Percentiles rank a stretch among this genome's conserved stretches.
phyloP scores from a whole-genome alignment of 768 basidiomycete genomes.

The Phaeolepiota aurea region DNA sequence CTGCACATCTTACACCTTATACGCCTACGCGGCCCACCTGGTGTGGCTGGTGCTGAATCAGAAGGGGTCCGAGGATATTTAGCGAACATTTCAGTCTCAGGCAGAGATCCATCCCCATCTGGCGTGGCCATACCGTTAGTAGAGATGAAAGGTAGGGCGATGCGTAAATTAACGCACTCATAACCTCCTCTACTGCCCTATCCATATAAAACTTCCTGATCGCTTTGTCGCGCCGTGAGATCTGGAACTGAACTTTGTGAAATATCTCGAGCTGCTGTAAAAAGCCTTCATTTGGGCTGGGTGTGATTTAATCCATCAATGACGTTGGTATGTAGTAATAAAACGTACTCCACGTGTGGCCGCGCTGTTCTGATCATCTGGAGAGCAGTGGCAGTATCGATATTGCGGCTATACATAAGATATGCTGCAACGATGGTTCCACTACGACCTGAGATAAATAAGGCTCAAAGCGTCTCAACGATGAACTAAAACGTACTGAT shows the following conservation, averaged over 20 bases:
- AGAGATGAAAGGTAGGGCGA: too few species aligned
- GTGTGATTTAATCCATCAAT: background rate
- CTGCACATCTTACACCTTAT: slow-evolving; percentile 93
- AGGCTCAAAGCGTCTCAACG: slow-evolving; percentile 4
- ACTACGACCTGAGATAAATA: slow-evolving; percentile 53
- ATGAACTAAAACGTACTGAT: slow-evolving; percentile 49
- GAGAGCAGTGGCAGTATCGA: slow-evolving; percentile 55
- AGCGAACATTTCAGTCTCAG: slow-evolving; percentile 69
- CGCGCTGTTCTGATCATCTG: slow-evolving; percentile 59
- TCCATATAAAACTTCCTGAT: slow-evolving; percentile 83
- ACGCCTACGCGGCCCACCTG: slow-evolving; percentile 40
- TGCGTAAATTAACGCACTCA: slow-evolving; percentile 41
- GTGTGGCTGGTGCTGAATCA: slow-evolving; percentile 53
- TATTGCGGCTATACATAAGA: slow-evolving; percentile 65
- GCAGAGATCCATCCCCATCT: slow-evolving; percentile 70
- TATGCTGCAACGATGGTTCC: slow-evolving; percentile 84
- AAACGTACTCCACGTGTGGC: slow-evolving; percentile 61
- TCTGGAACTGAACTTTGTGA: slow-evolving; percentile 60
- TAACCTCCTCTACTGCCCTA: slow-evolving; percentile 60
- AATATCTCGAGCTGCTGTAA: slow-evolving; percentile 75
- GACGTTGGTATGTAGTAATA: background rate
- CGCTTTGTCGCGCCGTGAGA: slow-evolving; percentile 57
- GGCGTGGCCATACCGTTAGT: slow-evolving; percentile 8
- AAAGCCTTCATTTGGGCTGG: slow-evolving; percentile 84
- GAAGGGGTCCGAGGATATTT: slow-evolving; percentile 60